Base-by-base conservation (phyloP, 2,329 filamentous ascomycete species). In the Sclerotinia borealis region DNA sequence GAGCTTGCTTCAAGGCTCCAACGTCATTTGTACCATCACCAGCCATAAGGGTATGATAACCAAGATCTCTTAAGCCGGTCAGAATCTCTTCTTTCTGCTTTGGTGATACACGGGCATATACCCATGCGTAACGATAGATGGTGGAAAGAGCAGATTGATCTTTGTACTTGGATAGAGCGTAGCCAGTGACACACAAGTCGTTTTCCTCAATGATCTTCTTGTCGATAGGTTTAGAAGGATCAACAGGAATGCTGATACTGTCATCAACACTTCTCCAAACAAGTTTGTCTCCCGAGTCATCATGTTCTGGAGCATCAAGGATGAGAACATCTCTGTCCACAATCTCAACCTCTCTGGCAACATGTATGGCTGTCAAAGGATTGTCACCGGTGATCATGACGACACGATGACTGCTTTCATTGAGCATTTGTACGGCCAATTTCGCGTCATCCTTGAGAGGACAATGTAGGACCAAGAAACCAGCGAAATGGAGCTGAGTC, bases 321-420 rank as follows among this genome's bases (percentile, higher is more conserved):
- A 99, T 98, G 65, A 98, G 83, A 61, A 95, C 91, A 39, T 98
- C 93, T 63, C 95, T 89, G 73, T 99, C 95, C 19, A 99, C 92
- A 75, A 99, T 99, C 76, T 99, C 95, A 31, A 99, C 95, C 75
- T 97, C 89, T 66, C 89, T 88, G 19, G 95, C 95, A 63, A 99
- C 95, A 74, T 99, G 93, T 13, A 96, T 91, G 68, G 95, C 95
- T 47, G 95, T 99, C 59, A 99, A 83, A 15, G 95, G 93, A 76
- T 99, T 99, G 76, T 99, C 95, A 74, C 95, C 95, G 65, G 95
- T 99, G 69, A 99, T 99, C 95, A 99, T 99, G 70, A 99, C 90
- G 52, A 96, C 92, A 71, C 95, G 91, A 77, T 99, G 95, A 78
- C 93, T 98, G 77, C 93, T 98, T 80, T 99, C 95, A 74, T 97